phyloP scores from a whole-genome alignment of 495 filamentous ascomycete species.

The Tuber aestivum region DNA sequence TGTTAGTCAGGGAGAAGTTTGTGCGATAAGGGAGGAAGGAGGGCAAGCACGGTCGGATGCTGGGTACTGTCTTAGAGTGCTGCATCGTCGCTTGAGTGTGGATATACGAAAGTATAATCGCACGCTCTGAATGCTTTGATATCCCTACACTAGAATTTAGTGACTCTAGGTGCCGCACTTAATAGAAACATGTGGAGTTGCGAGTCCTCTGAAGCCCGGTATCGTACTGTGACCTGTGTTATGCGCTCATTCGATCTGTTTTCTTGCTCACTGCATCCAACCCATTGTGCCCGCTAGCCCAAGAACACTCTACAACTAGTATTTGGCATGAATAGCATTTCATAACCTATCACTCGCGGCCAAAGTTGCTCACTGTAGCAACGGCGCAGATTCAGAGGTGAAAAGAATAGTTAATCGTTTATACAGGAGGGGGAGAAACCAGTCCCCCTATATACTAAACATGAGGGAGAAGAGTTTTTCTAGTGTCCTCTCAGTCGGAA shows the following conservation, averaged over 20 bases:
- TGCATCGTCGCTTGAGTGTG: not conserved
- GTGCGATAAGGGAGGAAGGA: not conserved
- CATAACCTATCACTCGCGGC: not conserved
- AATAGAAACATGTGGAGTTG: not conserved
- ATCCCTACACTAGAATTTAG: not conserved
- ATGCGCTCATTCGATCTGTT: not conserved
- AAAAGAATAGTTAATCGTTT: too few relatives aligned
- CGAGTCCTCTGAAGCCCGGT: not conserved
- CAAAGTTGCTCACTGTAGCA: too few relatives aligned
- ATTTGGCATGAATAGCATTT: too few relatives aligned
- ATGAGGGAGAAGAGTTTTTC: too few relatives aligned
- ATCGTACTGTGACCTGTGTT: not conserved
- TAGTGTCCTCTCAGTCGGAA: too few relatives aligned
- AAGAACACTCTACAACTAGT: not conserved
- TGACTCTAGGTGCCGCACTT: not conserved
- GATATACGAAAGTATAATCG: not conserved
- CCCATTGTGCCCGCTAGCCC: not conserved
- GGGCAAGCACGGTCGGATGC: not conserved
- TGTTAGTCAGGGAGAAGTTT: constrained; percentile 52
- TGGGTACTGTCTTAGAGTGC: not conserved
- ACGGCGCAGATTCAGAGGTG: too few relatives aligned
- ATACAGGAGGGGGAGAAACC: too few relatives aligned
- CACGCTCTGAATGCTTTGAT: not conserved
- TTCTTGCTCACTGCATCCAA: not conserved
- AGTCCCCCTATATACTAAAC: too few relatives aligned